These are phyloP conservation scores for Mayamaea pseudoterrestris DNA, from an alignment of 108 stramenopile species.

Conservation along the genomic window DNA sequence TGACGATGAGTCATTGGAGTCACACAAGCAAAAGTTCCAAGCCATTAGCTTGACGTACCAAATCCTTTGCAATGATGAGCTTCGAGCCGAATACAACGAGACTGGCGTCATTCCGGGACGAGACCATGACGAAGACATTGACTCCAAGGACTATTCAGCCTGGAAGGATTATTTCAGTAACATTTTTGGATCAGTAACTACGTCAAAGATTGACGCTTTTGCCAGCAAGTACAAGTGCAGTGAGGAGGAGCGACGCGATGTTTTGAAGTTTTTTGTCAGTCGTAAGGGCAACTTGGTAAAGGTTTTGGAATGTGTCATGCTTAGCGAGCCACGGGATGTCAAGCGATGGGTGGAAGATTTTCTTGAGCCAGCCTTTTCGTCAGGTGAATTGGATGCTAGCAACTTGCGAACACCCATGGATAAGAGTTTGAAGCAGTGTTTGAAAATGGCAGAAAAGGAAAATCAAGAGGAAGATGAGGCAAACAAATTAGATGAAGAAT, in stretches of 20 bases:
- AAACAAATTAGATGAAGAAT: no score
- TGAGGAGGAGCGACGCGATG: constrained; percentile 71
- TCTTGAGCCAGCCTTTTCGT: constrained; percentile 65
- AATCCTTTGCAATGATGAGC: constrained; percentile 26
- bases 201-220: constrained; percentile 60
- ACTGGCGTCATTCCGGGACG: constrained; percentile 45
- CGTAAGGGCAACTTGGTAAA: constrained; percentile 59
- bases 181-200: constrained; percentile 67
- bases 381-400: constrained; percentile 42
- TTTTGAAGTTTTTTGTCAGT: constrained; percentile 49
- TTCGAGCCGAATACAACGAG: constrained; percentile 42
- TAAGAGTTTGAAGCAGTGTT: constrained; percentile 28
- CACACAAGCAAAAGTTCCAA: constrained; percentile 28
- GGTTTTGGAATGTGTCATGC: constrained; percentile 72
- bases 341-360: constrained; percentile 72
- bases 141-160: constrained; percentile 12
- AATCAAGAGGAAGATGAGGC: constrained; percentile 4
- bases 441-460: constrained; percentile 7
- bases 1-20: no score
- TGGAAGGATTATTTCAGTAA: constrained; percentile 60
- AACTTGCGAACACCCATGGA: constrained; percentile 25
- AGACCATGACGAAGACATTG: constrained; percentile 25
- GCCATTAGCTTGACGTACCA: constrained; percentile 36
- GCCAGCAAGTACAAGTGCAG: constrained; percentile 74
- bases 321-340: constrained; percentile 43